Conservation (phyloP, 371 early-diverging fungal genomes). For the Mucor saturninus region DNA sequence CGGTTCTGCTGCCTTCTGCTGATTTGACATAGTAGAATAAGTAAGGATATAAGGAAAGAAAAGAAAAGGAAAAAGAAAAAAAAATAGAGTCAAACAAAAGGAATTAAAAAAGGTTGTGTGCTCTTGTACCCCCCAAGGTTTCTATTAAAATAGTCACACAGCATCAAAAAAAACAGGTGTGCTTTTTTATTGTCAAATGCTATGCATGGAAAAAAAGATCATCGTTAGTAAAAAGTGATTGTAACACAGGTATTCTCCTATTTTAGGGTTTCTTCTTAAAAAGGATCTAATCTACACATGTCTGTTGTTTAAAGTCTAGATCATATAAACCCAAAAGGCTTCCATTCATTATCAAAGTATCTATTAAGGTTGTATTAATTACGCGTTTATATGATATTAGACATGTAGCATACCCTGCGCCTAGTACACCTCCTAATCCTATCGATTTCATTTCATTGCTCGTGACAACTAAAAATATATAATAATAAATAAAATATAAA, state of each 20-base stretch:
- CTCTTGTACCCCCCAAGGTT: no score
- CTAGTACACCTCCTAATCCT: constrained; percentile 55
- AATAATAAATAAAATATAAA: neutral
- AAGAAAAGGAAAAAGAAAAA: neutral
- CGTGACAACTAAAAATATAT: constrained; percentile 31
- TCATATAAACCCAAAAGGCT: constrained; percentile 28
- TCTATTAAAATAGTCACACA: no score
- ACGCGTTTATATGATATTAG: neutral
- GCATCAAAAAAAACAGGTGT: neutral
- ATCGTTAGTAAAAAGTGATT: neutral
- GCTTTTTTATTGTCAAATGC: neutral
- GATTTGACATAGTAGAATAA: constrained; percentile 3
- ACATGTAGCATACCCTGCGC: constrained; percentile 45
- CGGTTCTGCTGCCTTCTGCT: constrained; percentile 7
- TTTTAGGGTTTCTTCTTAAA: neutral
- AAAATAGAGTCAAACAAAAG: constrained; percentile 1
- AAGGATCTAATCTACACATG: constrained; percentile 1
- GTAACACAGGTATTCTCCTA: constrained; percentile 15
- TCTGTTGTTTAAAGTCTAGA: neutral
- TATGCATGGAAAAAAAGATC: neutral
- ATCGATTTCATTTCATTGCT: constrained; percentile 47
- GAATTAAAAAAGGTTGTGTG: no score
- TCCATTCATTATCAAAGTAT: constrained; percentile 36
- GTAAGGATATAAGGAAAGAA: neutral
- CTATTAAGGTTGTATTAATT: constrained; percentile 8